A percentile compares a stretch with the other conserved stretches of the same genome.
Evolutionary conservation across 768 basidiomycete genomes (phyloP).

Genomic region (Trichaptum fuscoviolaceum): DNA sequence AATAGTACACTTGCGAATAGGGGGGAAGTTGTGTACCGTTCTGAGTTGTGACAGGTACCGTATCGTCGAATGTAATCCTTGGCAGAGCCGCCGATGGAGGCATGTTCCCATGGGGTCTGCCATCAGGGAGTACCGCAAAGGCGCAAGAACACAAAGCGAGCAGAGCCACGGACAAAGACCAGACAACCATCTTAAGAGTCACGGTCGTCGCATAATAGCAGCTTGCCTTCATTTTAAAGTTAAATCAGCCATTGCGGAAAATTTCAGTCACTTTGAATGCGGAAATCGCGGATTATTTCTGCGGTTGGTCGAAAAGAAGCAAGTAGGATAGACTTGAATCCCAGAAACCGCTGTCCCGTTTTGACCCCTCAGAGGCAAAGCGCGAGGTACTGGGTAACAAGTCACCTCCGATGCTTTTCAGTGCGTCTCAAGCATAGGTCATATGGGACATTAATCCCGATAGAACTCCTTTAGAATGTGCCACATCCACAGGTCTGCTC

Average conservation of each 20-base stretch:
- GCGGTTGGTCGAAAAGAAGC: background rate
- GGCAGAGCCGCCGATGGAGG: constrained; percentile 8
- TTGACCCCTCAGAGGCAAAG: background rate
- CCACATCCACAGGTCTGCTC: background rate
- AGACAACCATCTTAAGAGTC: background rate
- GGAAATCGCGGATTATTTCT: background rate
- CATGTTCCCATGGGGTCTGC: constrained; percentile 19
- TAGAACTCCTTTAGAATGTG: background rate
- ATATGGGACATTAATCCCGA: background rate
- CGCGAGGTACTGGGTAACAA: background rate
- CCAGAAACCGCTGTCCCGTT: too few relatives aligned
- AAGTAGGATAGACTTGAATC: background rate
- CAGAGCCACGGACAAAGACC: background rate
- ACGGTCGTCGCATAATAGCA: background rate
- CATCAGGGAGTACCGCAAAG: constrained; percentile 16
- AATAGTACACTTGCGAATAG: constrained; percentile 38
- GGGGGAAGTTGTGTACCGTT: constrained; percentile 24
- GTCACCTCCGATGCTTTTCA: background rate
- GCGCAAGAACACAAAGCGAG: constrained; percentile 6
- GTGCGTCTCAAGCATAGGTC: background rate
- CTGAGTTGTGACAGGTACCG: constrained; percentile 16
- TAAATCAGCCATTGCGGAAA: background rate
- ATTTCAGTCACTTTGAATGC: background rate
- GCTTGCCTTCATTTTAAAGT: background rate
- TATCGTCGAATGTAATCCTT: constrained; percentile 1